Evolutionary conservation across 1,284 basidiomycete genomes (phyloP).

Genomic region (Thecaphora thlaspeos): DNA sequence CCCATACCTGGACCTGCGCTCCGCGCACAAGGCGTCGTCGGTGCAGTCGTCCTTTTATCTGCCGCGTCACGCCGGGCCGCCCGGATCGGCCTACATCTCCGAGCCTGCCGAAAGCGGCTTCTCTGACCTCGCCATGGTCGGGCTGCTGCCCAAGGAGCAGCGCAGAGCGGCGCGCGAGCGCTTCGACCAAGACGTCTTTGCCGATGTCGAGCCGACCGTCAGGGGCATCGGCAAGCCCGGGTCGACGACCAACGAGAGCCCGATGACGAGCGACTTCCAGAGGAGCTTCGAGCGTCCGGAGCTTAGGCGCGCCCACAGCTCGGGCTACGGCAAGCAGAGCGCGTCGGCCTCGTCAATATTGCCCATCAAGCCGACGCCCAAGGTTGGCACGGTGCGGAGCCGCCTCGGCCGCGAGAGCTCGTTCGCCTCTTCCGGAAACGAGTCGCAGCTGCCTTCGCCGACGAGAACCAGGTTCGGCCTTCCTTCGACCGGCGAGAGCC

Average conservation of each 20-base stretch:
- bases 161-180: conserved; percentile 41
- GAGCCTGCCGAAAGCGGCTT: conserved; percentile 23
- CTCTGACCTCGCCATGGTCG: conserved; percentile 27
- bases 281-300: conserved; percentile 19
- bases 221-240: conserved; percentile 4
- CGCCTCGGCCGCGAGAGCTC: conserved; percentile 17
- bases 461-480: conserved; percentile 11
- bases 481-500: not conserved
- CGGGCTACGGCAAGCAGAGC: conserved; percentile 22
- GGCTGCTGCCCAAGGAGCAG: conserved; percentile 26
- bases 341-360: conserved; percentile 27
- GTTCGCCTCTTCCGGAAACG: not conserved
- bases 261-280: conserved; percentile 18
- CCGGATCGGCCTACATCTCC: conserved; percentile 25
- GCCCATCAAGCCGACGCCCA: conserved; percentile 13
- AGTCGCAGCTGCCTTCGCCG: conserved; percentile 9
- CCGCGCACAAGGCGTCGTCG: conserved; percentile 26
- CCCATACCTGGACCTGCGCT: conserved; percentile 48
- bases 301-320: conserved; percentile 26
- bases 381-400: conserved; percentile 3
- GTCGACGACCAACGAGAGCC: conserved; percentile 11
- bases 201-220: conserved; percentile 20
- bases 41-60: conserved; percentile 35
- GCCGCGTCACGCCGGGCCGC: conserved; percentile 19
- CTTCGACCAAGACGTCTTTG: conserved; percentile 49